Evolutionary conservation across 176 grass and related monocot species (phyloP).

Genomic region (Phragmites australis): DNA sequence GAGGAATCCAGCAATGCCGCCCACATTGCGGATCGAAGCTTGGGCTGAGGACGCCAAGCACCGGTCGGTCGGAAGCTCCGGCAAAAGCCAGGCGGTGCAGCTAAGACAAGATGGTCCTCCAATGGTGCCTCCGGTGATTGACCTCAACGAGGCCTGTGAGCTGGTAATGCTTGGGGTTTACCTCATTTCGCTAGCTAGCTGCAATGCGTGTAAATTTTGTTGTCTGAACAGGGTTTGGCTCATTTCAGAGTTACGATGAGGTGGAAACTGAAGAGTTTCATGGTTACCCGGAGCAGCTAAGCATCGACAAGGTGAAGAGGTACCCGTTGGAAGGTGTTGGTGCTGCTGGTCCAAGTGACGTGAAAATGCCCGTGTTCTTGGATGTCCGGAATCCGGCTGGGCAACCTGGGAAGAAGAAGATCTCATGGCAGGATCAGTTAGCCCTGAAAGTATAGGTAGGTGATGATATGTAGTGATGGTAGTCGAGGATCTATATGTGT

Average conservation of each 20-base stretch:
- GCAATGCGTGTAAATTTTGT: neutral
- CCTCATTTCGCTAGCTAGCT: neutral
- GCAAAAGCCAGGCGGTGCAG: slow-evolving; percentile 12
- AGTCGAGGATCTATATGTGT: neutral
- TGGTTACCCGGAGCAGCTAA: slow-evolving; percentile 16
- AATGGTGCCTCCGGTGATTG: slow-evolving; percentile 45
- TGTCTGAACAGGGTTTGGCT: slow-evolving; percentile 7
- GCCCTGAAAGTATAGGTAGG: slow-evolving; percentile 61
- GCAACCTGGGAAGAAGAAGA: slow-evolving; percentile 56
- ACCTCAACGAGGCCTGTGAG: slow-evolving; percentile 65
- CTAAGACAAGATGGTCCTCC: slow-evolving; percentile 16
- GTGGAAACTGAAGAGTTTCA: slow-evolving; percentile 37
- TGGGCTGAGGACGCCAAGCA: neutral
- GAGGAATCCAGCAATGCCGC: slow-evolving; percentile 31
- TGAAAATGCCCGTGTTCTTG: slow-evolving; percentile 29
- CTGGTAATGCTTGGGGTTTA: slow-evolving; percentile 43
- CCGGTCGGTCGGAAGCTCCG: neutral
- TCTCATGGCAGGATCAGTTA: slow-evolving; percentile 73
- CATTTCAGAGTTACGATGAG: slow-evolving; percentile 51
- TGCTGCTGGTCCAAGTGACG: slow-evolving; percentile 12
- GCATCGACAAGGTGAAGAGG: slow-evolving; percentile 24
- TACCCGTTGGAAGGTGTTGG: slow-evolving; percentile 17
- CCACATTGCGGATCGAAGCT: neutral
- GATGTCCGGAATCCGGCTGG: slow-evolving; percentile 24
- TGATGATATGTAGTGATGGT: neutral